Evolutionary conservation across 441 rosid genomes (phyloP).

Genomic region (Populus hybrid): DNA sequence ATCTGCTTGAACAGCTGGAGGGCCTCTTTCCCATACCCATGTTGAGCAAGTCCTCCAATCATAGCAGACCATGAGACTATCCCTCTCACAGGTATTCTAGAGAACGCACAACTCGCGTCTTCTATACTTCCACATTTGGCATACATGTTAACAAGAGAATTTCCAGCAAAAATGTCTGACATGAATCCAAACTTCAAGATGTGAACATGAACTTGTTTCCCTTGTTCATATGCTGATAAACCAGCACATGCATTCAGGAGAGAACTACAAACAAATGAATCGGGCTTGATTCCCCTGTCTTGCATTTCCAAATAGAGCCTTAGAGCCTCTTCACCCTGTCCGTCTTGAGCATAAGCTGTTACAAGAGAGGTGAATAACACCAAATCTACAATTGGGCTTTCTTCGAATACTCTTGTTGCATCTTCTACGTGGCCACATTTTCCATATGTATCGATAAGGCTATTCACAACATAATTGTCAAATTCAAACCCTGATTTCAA

Average conservation of each 20-base stretch:
- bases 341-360: constrained; percentile 52
- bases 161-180: constrained; percentile 54
- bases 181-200: constrained; percentile 59
- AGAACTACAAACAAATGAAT: constrained; percentile 64
- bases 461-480: constrained; percentile 47
- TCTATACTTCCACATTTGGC: constrained; percentile 73
- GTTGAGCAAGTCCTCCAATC: constrained; percentile 76
- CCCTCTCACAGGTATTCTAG: constrained; percentile 48
- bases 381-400: constrained; percentile 36
- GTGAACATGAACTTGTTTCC: constrained; percentile 66
- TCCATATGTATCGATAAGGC: constrained; percentile 66
- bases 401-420: constrained; percentile 42
- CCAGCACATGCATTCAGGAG: constrained; percentile 64
- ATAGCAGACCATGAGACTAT: constrained; percentile 69
- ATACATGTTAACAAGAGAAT: constrained; percentile 71
- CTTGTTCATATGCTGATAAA: constrained; percentile 73
- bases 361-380: constrained; percentile 62
- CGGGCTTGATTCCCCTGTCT: constrained; percentile 42
- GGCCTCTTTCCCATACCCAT: constrained; percentile 62
- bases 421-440: constrained; percentile 46
- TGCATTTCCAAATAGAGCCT: constrained; percentile 52
- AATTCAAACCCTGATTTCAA: constrained; percentile 45
- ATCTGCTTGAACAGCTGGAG: constrained; percentile 44
- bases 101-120: constrained; percentile 51
- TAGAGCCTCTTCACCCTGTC: constrained; percentile 70